Base-by-base conservation (phyloP, 1,284 basidiomycete genomes). In the Cutaneotrichosporon mucoides region DNA sequence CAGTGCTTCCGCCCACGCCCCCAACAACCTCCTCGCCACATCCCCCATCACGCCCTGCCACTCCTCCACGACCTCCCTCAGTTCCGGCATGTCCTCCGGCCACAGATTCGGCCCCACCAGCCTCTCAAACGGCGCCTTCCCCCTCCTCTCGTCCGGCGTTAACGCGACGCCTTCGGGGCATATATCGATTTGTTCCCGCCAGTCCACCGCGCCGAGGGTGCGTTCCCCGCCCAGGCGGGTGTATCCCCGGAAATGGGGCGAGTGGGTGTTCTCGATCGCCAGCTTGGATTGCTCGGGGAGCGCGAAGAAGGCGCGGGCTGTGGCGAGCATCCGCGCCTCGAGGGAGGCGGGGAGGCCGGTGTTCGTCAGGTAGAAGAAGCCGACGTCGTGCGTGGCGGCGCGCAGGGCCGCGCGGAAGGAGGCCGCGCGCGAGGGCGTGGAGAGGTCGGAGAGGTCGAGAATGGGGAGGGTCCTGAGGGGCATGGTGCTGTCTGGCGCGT, bases 351-450 rank as follows among this genome's bases (percentile, higher is more conserved):
- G 50, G 16, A 73, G 55, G 2, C 68, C 68, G n/a, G 70, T 70
- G 24, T 65, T 65, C 4, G 62, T 66, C 2, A 71, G 66, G 56
- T 73, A 71, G 66, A 73, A 70, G 68, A 73, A 73, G 36, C 71
- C 71, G 10, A 61, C 34, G 8, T 61, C 56, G 44, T 61, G 62
- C 1, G 62, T 61, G 8, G 62, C 62, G 0, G 34, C 15, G 7
- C 54, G 47, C 38, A 64, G 51, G 6, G 40, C 54, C 11, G 45
- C 54, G 13, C 62, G 62, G 50, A 64, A 64, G 6, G 36, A 9
- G 1, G 59, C 47, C 1, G 62, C 59, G 4, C 24, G 24, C 24
- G 24, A 24, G 24, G 59, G 36, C 5, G 33, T 56, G 2, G 49
- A 33, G 34, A 64, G 56, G 7, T 47, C 35, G 5, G 54, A 48